phyloP scores from a whole-genome alignment of 352 stramenopile genomes.

The Phytophthora pistaciae region DNA sequence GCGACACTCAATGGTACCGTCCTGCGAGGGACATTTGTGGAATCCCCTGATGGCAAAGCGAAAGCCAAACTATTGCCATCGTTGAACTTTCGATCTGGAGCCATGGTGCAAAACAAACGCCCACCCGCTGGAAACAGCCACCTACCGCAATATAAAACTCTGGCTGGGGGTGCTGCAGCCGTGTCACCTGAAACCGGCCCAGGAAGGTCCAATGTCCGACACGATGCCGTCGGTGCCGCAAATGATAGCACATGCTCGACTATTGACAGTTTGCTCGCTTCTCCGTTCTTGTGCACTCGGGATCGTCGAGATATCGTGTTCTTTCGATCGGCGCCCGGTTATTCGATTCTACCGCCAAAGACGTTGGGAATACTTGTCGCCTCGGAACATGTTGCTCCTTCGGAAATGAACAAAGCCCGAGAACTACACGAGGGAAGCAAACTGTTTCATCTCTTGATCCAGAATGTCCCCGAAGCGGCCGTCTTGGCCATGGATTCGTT shows the following conservation, averaged over 20 bases:
- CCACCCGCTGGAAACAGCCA: constrained; percentile 12
- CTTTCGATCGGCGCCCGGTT: constrained; percentile 72
- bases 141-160: constrained; percentile 25
- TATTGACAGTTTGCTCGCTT: constrained; percentile 60
- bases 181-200: constrained; percentile 27
- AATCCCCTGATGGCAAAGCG: constrained; percentile 52
- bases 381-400: constrained; percentile 62
- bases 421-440: constrained; percentile 73
- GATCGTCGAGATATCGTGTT: constrained; percentile 75
- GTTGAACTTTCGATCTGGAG: constrained; percentile 51
- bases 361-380: constrained; percentile 69
- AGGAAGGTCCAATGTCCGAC: constrained; percentile 19
- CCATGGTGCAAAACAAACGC: constrained; percentile 33
- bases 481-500: constrained; percentile 81
- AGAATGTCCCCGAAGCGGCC: constrained; percentile 66
- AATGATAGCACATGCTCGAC: constrained; percentile 40
- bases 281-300: constrained; percentile 59
- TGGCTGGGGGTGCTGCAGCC: constrained; percentile 18
- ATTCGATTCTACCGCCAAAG: constrained; percentile 65
- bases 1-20: constrained; percentile 59
- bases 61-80: constrained; percentile 73
- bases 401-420: constrained; percentile 56
- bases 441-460: constrained; percentile 79
- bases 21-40: constrained; percentile 69
- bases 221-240: constrained; percentile 23